A percentile compares a stretch with the other conserved stretches of the same genome.
phyloP scores from a whole-genome alignment of 768 basidiomycete genomes.

The Cytidiella melzeri region DNA sequence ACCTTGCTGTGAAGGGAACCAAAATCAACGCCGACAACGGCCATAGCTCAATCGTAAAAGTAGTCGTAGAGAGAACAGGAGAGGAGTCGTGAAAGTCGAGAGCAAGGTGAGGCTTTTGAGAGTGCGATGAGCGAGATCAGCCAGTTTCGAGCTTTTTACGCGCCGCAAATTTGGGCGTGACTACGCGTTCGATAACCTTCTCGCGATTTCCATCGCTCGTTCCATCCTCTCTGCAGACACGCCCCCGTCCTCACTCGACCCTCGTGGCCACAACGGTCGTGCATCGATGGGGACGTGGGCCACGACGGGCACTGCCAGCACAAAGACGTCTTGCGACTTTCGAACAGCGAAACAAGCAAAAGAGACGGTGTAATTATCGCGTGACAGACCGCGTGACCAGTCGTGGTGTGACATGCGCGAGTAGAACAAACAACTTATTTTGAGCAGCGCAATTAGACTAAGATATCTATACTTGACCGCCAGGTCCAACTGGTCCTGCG shows the following conservation, averaged over 20 bases:
- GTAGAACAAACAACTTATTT: no score
- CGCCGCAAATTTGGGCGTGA: slow-evolving; percentile 26
- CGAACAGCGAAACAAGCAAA: background rate
- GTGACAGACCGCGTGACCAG: background rate
- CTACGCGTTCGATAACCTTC: slow-evolving; percentile 10
- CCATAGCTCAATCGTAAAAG: slow-evolving; percentile 40
- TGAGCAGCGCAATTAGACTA: no score
- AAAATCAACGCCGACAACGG: slow-evolving; percentile 94
- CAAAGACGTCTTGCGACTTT: background rate
- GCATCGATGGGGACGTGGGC: background rate
- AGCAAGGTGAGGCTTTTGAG: slow-evolving; percentile 9
- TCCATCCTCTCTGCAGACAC: background rate
- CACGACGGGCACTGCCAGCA: background rate
- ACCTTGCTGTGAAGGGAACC: slow-evolving; percentile 89
- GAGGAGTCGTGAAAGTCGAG: slow-evolving; percentile 5
- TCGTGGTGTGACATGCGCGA: no score
- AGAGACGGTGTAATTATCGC: background rate
- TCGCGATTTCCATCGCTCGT: slow-evolving; percentile 7
- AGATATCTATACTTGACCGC: slow-evolving; percentile 23
- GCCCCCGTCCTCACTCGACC: background rate
- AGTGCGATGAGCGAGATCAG: slow-evolving; percentile 6
- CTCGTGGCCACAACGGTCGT: background rate
- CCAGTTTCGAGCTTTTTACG: slow-evolving; percentile 21
- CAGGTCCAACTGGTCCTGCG: slow-evolving; percentile 27
- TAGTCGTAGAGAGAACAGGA: slow-evolving; percentile 4